Conservation (phyloP, 495 filamentous ascomycete species). For the Emericellopsis terricola region DNA sequence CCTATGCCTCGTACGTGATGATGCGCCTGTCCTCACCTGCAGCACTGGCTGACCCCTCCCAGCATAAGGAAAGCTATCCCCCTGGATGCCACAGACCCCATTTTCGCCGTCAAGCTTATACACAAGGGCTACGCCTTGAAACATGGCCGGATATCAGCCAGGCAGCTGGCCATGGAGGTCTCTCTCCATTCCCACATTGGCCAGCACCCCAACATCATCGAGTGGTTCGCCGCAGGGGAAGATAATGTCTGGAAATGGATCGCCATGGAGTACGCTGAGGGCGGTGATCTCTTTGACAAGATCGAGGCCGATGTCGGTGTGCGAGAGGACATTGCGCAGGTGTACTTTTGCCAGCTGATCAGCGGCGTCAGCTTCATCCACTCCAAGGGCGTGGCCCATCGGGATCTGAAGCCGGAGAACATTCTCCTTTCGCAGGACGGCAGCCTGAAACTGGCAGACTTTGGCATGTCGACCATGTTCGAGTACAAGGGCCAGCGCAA, state of each 20-base stretch:
- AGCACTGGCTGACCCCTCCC: conserved; percentile 1
- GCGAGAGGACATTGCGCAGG: conserved; percentile 78
- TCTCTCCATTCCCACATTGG: conserved; percentile 74
- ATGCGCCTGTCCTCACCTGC: conserved; percentile 2
- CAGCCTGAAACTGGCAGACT: conserved; percentile 90
- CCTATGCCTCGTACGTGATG: conserved; percentile 76
- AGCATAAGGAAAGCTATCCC: conserved; percentile 93
- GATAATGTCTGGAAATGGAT: conserved; percentile 92
- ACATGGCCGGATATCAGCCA: conserved; percentile 71
- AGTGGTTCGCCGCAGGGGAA: conserved; percentile 74
- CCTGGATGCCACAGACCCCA: conserved; percentile 41
- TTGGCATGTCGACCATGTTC: conserved; percentile 88
- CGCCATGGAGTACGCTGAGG: conserved; percentile 91
- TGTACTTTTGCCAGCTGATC: conserved; percentile 89
- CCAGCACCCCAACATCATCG: conserved; percentile 82
- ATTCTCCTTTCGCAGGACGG: conserved; percentile 67
- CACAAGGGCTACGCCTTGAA: conserved; percentile 86
- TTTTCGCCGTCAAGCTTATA: conserved; percentile 97
- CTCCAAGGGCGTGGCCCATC: conserved; percentile 73
- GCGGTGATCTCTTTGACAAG: conserved; percentile 97
- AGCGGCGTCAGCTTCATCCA: conserved; percentile 89
- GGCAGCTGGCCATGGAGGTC: conserved; percentile 79
- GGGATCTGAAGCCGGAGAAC: conserved; percentile 86
- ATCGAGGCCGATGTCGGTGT: conserved; percentile 95
- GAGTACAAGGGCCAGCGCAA: conserved; percentile 69